Base-by-base conservation (phyloP, 306 rosid species). In the Notholithocarpus densiflorus region DNA sequence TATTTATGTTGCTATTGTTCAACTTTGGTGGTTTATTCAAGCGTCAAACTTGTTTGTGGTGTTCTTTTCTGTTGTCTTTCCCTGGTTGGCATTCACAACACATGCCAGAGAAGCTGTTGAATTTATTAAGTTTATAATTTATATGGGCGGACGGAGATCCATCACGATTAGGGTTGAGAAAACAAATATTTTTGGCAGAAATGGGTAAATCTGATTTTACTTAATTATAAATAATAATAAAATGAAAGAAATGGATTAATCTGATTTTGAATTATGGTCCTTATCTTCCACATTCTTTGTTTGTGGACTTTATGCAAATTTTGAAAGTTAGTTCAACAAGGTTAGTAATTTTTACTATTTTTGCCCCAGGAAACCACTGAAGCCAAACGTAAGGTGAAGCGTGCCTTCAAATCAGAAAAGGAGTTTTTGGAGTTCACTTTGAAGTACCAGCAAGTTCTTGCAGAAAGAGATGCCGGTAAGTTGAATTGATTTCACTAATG, bases 381-480 rank as follows among this genome's bases (percentile, higher is more conserved):
- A 84, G 78, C 87, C 72, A 95, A 91, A 74, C 91, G 97, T 31
- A 95, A 91, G 86, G 80, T 86, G 69, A 95, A 92, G 92, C 92
- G 92, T 68, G 75, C 87, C 68, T 89, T 89, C 74, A 92, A 91
- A 85, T 86, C 97, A 79, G 98, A 95, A 75, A 91, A 91, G 89
- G 98, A 95, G 83, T 91, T 92, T 71, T 83, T 95, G 60, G 98
- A 91, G 84, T 92, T 89, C 81, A 84, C 95, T 24, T 88, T 95
- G 84, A 95, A 89, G 89, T 95, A 95, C 84, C 97, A 95, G 74
- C 97, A 91, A 81, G 98, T 89, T 76, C 85, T 90, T 82, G 82
- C 89, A 3, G 98, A 95, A 90, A 95, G 97, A 87, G 98, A 95
- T 88, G 80, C 90, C 48, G 97, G 98, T 90, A 84, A 82, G 84